Evolutionary conservation across 129 eudicot genomes (phyloP), one percentile per base, ranked within the genome.

Genomic region (Pulicaria dysenterica): DNA sequence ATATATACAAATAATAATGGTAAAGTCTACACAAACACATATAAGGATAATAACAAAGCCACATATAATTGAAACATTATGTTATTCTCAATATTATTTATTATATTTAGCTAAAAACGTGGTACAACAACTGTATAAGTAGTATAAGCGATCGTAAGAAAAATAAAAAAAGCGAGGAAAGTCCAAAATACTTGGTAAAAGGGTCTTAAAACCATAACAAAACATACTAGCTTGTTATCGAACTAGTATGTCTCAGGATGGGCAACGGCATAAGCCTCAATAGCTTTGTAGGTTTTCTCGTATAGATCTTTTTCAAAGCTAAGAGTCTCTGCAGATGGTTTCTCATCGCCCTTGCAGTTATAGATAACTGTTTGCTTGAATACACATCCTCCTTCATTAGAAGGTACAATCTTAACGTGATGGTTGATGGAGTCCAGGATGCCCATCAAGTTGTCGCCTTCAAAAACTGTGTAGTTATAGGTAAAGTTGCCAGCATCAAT

Each of bases 321-420:
- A 2, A 58, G 63, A 58, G 34, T 11, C 3, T 58, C 15, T 58
- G 42, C 3, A 34, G 63, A 34, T 58, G 41, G 63, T 4, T 58
- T 58, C 11, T 58, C 63, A 31, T 58, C 63, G 2, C 63, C 63
- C 34, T 55, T 55, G 38, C 61, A 55, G 12, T 55, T 55, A 55
- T 55, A 55, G 2, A 55, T 7, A 13, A 55, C 61, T 3, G 61
- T 55, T 7, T 55, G 61, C 61, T 55, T 55, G 12, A 55, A 55
- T 19, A 55, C 2, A 8, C 57, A 51, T 14, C 57, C 57, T 1
- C 57, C 57, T 7, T 51, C 10, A 51, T 19, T 10, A 14, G 58
- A 2, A 4, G 58, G 31, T 14, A 14, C 7, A 15, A 51, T 51
- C 58, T 51, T 51, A 51, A 51, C 58, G n/a, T 51, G 31, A 51